Evolutionary conservation across 148 eudicot genomes (phyloP).

Genomic region (Persicaria maculosa): DNA sequence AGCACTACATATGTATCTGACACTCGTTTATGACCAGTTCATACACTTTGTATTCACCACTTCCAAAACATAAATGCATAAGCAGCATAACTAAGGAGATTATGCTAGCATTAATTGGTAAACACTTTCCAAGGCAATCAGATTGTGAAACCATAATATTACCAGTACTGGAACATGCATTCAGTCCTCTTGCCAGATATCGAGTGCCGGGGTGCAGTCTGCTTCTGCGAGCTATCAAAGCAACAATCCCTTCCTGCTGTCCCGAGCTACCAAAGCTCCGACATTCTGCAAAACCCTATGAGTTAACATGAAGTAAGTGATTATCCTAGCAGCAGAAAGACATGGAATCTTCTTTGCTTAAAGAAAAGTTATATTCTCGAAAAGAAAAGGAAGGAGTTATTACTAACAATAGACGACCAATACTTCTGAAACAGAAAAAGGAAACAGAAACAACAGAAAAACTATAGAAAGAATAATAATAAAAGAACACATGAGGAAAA

Average conservation of each 20-base stretch:
- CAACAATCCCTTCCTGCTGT: slow-evolving; percentile 91
- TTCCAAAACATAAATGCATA: not conserved
- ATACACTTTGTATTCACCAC: not conserved
- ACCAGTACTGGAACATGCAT: slow-evolving; percentile 95
- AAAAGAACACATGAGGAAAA: not conserved
- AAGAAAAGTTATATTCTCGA: not conserved
- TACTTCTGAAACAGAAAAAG: not conserved
- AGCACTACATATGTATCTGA: not conserved
- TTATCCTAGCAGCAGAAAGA: slow-evolving; percentile 15
- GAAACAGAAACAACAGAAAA: not conserved
- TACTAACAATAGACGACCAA: not conserved
- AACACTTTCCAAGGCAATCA: not conserved
- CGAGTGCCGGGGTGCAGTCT: slow-evolving; percentile 99
- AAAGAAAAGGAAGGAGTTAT: not conserved
- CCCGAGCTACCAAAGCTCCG: slow-evolving; percentile 94
- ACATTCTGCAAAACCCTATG: slow-evolving; percentile 90
- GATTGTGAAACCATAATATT: slow-evolving; percentile 11
- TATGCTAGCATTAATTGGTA: slow-evolving; percentile 1
- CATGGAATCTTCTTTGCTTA: slow-evolving; percentile 13
- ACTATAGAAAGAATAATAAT: not conserved
- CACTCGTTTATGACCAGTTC: not conserved
- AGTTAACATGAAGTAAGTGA: slow-evolving; percentile 27
- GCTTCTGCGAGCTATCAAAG: slow-evolving; percentile 95
- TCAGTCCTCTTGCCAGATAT: slow-evolving; percentile 92
- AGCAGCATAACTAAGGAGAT: not conserved